Evolutionary conservation across 257 asterid genomes (phyloP).

Genomic region (Lycium ferocissimum): DNA sequence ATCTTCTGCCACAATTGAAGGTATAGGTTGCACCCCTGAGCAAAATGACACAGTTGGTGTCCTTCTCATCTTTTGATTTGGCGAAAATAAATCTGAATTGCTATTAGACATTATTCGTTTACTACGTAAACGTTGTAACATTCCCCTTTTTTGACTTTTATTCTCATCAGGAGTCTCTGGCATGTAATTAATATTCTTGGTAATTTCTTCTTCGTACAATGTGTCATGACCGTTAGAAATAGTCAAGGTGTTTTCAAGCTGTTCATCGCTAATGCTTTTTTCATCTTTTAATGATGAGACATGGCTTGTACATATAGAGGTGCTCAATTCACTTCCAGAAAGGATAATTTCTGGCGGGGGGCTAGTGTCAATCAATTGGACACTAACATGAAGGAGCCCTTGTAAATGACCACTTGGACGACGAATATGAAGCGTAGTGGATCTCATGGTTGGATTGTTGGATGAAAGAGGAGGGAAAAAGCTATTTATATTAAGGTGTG

Average conservation of each 20-base stretch:
- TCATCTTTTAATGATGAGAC: slow-evolving; percentile 9
- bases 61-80: slow-evolving; percentile 35
- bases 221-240: neutral
- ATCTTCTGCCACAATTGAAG: slow-evolving; percentile 63
- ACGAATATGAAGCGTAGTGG: slow-evolving; percentile 54
- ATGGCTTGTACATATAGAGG: neutral
- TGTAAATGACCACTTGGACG: slow-evolving; percentile 75
- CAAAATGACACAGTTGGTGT: slow-evolving; percentile 45
- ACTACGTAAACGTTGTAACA: slow-evolving; percentile 1
- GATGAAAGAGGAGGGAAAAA: slow-evolving; percentile 54
- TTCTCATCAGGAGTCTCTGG: neutral
- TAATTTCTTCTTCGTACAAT: neutral
- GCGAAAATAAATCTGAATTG: slow-evolving; percentile 20
- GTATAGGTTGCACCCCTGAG: slow-evolving; percentile 57
- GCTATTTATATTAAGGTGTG: slow-evolving; percentile 53
- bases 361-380: slow-evolving; percentile 51
- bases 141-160: slow-evolving; percentile 20
- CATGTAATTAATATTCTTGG: neutral
- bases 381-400: slow-evolving; percentile 64
- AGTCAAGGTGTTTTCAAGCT: neutral
- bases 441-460: slow-evolving; percentile 45
- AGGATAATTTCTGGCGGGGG: slow-evolving; percentile 1
- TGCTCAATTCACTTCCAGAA: slow-evolving; percentile 40
- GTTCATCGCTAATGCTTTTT: neutral
- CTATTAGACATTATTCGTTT: neutral